phyloP scores from a whole-genome alignment of 176 grass and related monocot genomes.

The Secale cereale region DNA sequence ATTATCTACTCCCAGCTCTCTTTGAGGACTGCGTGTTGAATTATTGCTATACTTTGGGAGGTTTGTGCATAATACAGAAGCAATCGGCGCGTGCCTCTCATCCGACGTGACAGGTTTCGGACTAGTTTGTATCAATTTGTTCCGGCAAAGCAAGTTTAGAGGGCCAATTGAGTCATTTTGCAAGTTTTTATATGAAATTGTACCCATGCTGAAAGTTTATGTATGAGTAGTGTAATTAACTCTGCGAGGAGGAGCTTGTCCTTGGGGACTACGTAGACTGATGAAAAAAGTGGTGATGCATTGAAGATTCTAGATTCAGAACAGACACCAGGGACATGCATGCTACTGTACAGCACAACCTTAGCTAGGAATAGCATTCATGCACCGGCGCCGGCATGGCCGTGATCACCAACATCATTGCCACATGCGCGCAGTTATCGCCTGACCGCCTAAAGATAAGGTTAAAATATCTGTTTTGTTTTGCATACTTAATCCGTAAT shows the following conservation, averaged over 20 bases:
- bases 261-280: neutral
- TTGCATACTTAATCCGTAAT: neutral
- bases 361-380: neutral
- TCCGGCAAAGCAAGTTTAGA: too few relatives aligned
- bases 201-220: too few relatives aligned
- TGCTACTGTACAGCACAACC: neutral
- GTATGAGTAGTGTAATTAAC: too few relatives aligned
- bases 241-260: neutral
- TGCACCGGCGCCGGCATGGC: neutral
- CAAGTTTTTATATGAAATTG: too few relatives aligned
- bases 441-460: neutral
- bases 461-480: neutral
- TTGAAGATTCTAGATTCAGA: conserved; percentile 2
- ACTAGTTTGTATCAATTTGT: too few relatives aligned
- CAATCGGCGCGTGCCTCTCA: too few relatives aligned
- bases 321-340: neutral
- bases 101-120: too few relatives aligned
- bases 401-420: neutral
- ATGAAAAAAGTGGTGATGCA: neutral
- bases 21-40: too few relatives aligned
- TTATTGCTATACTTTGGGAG: too few relatives aligned
- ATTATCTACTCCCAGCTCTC: too few relatives aligned
- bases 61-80: too few relatives aligned
- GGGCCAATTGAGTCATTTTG: too few relatives aligned
- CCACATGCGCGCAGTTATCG: neutral